Conservation (phyloP, 2,329 filamentous ascomycete genomes). For the Aspergillus sp. region DNA sequence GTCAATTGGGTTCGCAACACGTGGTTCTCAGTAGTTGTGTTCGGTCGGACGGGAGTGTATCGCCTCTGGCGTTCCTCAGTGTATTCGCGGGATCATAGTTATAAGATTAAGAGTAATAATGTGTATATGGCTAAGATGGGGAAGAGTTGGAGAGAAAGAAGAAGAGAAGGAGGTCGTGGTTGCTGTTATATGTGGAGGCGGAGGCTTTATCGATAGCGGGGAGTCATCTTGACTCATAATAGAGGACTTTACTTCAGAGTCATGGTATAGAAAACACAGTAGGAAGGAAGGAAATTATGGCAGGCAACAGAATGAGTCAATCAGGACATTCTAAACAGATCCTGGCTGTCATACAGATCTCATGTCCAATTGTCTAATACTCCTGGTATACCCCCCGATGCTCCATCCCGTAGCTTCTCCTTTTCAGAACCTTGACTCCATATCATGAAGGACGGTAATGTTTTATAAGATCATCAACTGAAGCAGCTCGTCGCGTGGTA, state of each 20-base stretch:
- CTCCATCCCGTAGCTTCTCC: no score
- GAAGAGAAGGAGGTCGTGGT: conserved; percentile 2
- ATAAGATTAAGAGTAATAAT: not conserved
- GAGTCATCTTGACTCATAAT: conserved; percentile 17
- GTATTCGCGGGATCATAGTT: conserved; percentile 41
- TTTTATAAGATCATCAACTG: not conserved
- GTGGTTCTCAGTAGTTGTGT: conserved; percentile 4
- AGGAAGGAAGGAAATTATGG: no score
- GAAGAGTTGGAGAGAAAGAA: not conserved
- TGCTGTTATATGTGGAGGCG: conserved; percentile 1
- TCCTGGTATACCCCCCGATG: not conserved
- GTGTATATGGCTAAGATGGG: not conserved
- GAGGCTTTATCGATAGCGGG: conserved; percentile 27
- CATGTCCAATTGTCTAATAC: not conserved
- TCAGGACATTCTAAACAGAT: not conserved
- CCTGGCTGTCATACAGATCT: not conserved
- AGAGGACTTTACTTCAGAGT: not conserved
- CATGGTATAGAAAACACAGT: no score
- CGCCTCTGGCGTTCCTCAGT: conserved; percentile 30
- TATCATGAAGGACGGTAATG: not conserved
- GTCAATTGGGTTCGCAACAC: not conserved
- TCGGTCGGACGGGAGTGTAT: conserved; percentile 16
- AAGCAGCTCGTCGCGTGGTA: not conserved
- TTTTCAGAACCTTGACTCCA: not conserved
- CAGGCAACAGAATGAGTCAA: conserved; percentile 3